Conservation (phyloP, 257 asterid species). For the Solanum paucissectum region DNA sequence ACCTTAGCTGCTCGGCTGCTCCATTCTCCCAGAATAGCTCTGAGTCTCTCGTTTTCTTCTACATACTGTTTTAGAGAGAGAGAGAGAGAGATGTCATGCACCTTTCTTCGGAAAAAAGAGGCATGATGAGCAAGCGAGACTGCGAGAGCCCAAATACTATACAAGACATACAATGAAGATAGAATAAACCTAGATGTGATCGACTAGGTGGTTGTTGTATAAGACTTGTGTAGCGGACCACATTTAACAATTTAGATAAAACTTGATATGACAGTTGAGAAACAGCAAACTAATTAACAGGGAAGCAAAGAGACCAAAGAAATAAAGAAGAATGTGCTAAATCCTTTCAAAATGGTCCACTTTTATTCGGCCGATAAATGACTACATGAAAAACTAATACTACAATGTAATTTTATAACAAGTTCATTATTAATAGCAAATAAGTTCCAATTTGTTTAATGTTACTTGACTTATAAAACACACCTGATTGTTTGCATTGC, state of each 20-base stretch:
- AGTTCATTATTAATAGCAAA: neutral
- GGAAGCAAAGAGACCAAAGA: too few relatives aligned
- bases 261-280: neutral
- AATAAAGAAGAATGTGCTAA: neutral
- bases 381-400: neutral
- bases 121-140: neutral
- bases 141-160: neutral
- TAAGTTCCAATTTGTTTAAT: neutral
- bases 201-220: neutral
- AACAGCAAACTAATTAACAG: neutral
- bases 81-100: neutral
- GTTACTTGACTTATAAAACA: neutral
- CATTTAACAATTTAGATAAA: neutral
- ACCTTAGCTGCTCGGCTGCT: constrained; percentile 97
- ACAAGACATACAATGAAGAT: neutral
- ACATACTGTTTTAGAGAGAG: constrained; percentile 54
- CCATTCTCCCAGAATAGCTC: constrained; percentile 97
- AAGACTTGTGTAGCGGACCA: neutral
- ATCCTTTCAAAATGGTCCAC: neutral
- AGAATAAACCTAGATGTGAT: neutral
- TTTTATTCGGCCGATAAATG: neutral
- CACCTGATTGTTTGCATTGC: constrained; percentile 80
- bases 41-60: constrained; percentile 91
- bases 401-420: neutral
- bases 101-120: neutral